Evolutionary conservation across 306 rosid species (phyloP).

Genomic region (Quercus agrifolia): DNA sequence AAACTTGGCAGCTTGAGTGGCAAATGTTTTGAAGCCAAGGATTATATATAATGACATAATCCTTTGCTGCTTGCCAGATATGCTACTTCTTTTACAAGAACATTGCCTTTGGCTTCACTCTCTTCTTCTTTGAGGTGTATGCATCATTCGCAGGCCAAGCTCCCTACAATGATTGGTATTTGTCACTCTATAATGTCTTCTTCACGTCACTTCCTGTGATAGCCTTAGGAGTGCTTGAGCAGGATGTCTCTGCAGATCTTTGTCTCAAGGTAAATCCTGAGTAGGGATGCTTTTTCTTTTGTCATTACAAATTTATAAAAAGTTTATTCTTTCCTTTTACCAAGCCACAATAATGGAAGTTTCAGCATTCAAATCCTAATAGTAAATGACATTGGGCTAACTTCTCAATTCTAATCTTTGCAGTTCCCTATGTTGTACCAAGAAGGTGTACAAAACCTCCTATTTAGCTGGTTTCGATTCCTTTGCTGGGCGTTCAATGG

Average conservation of each 20-base stretch:
- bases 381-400: no score
- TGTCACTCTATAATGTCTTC: slow-evolving; percentile 77
- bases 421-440: slow-evolving; percentile 93
- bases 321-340: no score
- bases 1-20: no score
- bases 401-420: neutral
- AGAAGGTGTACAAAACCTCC: slow-evolving; percentile 86
- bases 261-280: slow-evolving; percentile 61
- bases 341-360: no score
- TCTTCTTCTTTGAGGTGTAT: slow-evolving; percentile 76
- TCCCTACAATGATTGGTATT: slow-evolving; percentile 89
- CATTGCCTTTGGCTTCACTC: slow-evolving; percentile 77
- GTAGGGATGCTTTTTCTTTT: no score
- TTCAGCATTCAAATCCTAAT: neutral
- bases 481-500: slow-evolving; percentile 78
- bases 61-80: slow-evolving; percentile 49
- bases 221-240: slow-evolving; percentile 91
- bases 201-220: slow-evolving; percentile 97
- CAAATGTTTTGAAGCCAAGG: no score
- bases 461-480: slow-evolving; percentile 85
- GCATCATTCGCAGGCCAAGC: slow-evolving; percentile 88
- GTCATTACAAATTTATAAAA: no score
- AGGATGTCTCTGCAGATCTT: slow-evolving; percentile 71
- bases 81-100: slow-evolving; percentile 99
- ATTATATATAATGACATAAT: neutral